Base-by-base conservation (phyloP, 441 rosid species). In the Raphanus hybrid region DNA sequence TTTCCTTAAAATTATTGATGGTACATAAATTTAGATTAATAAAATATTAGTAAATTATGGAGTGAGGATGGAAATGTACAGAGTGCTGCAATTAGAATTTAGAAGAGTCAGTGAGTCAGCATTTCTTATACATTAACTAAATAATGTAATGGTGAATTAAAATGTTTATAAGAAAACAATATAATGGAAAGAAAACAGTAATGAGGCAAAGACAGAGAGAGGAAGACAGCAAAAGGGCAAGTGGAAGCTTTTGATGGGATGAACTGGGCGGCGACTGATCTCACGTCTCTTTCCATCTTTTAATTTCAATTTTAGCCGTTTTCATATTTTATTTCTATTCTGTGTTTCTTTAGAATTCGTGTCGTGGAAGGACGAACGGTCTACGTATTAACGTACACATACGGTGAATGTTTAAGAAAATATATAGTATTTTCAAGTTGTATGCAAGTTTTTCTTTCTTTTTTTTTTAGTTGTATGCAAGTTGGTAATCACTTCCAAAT, bases 211-310 rank as follows among this genome's bases (percentile, higher is more conserved):
- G 26, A 18, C 39, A 59, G 62, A 23, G 73, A 59, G 73, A 50
- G 70, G 75, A 67, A 76, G 69, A 81, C 74, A 70, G 69, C 69
- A 77, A 74, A 75, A 61, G 69, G 82, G 84, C 85, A 84, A 81
- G 92, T 87, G 94, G 88, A 82, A 82, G 86, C 83, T 77, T 87
- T 77, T 74, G 74, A 90, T 78, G 84, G 92, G 92, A 82, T 66
- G 85, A 64, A 39, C 43, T 76, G 80, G 82, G 89, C 94, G 94
- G 91, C 86, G 82, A 73, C 85, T 77, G 74, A 69, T 77, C 80
- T 79, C 74, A 65, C 67, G 60, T 75, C 79, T 23, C 73, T 75
- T 52, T 65, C 76, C 76, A 4, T 8, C 10, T 64, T 75, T 5
- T 6, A 35, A 4, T 65, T n/a, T 65, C 41, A 1, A 5, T 8